A percentile compares a stretch with the other conserved stretches of the same genome.
These are phyloP conservation scores for Pseudoneurospora amorphoporcata DNA, from an alignment of 495 filamentous ascomycete species.

Conservation along the genomic window DNA sequence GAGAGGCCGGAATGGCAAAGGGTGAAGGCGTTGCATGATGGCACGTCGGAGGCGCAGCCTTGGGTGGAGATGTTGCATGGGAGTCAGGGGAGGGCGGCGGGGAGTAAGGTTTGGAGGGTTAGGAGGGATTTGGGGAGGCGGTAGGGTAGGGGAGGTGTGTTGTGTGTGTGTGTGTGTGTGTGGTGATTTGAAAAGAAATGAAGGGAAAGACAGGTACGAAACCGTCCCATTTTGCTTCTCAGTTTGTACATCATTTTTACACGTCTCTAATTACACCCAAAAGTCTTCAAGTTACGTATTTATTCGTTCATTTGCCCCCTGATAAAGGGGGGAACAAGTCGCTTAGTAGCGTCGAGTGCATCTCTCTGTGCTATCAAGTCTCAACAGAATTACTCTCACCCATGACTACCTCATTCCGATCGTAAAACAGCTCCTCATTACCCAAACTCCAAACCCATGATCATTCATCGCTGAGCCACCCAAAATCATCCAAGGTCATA, in stretches of 20 bases:
- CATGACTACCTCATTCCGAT: not conserved
- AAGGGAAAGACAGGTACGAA: not conserved
- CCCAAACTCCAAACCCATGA: not conserved
- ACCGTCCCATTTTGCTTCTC: too few relatives aligned
- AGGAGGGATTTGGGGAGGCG: constrained; percentile 39
- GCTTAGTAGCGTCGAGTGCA: not conserved
- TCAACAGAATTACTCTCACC: not conserved
- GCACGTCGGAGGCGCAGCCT: constrained; percentile 22
- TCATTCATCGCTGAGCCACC: not conserved
- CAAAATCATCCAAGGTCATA: not conserved
- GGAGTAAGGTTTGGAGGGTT: constrained; percentile 44
- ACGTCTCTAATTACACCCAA: not conserved
- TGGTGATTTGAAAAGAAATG: not conserved
- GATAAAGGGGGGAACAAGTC: not conserved
- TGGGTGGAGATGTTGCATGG: constrained; percentile 44
- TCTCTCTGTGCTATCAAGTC: not conserved
- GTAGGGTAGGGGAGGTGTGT: not conserved
- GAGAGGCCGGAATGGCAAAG: constrained; percentile 8
- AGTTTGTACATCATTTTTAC: not conserved
- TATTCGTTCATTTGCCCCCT: not conserved
- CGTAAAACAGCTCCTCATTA: not conserved
- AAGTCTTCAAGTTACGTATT: not conserved
- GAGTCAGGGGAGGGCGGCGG: constrained; percentile 36
- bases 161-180: not conserved
- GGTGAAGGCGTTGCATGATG: constrained; percentile 2